Base-by-base conservation (phyloP, 2,329 filamentous ascomycete species). In the Colletotrichum truncatum region DNA sequence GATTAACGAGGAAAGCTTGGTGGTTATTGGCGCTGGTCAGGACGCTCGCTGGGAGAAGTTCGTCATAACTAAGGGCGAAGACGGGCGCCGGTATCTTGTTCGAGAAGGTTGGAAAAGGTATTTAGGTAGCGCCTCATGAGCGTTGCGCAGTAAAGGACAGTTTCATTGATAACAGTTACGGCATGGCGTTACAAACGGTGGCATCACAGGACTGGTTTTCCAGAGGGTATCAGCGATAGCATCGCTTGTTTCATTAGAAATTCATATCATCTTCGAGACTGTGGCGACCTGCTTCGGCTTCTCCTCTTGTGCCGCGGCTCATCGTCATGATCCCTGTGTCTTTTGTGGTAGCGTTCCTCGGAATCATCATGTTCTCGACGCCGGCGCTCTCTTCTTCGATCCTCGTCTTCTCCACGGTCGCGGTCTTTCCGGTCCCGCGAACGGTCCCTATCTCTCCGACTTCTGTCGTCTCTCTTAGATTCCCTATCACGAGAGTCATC, bases 41-140 rank as follows among this genome's bases (percentile, higher is more conserved):
- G 92, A 96, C 74, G 91, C 91, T 14, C 85, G 92, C 53, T 98
- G 94, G 93, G 94, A 98, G 80, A 94, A 91, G 67, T 97, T 97
- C 72, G 82, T 90, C 18, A 81, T 97, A 54, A 84, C 84, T n/a
- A 85, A 91, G 59, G 86, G 86, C 12, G 86, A 90, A 21, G 89
- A 92, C 67, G 92, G 92, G 9, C 88, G 87, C 69, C 84, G 89
- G 45, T 82, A 87, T 54, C 87, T 92, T 67, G 80, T 88, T 28
- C 85, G 92, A 68, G 90, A 94, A 72, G 93, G 92, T 2, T 97
- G 93, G 93, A 95, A 93, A 77, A 85, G 89, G 71, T 96, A 94
- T 79, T 79, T 94, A 55, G 81, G 80, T 6, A 79, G 77, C 59
- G 75, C 76, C 41, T 81, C 63, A 73, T 48, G 43, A 32, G 12